Evolutionary conservation across 495 filamentous ascomycete genomes (phyloP).

Genomic region (Neurospora hispaniola): DNA sequence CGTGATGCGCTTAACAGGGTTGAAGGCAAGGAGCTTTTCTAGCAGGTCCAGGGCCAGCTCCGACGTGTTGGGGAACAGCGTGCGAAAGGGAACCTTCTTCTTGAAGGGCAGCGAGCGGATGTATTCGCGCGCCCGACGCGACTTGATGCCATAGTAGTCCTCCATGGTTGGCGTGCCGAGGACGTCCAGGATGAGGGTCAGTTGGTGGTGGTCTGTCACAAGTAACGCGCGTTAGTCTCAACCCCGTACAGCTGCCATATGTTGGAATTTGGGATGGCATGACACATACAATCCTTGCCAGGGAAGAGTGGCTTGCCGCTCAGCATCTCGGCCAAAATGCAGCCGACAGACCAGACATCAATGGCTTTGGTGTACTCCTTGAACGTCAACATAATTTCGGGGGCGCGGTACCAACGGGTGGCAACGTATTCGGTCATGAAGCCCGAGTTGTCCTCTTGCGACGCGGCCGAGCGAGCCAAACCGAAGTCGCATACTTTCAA

Average conservation of each 20-base stretch:
- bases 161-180: conserved; percentile 99
- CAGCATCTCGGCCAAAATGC: conserved; percentile 99
- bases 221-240: not conserved
- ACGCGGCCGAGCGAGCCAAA: conserved; percentile 83
- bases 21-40: conserved; percentile 94
- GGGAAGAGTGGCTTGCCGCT: conserved; percentile 98
- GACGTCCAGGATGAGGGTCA: conserved; percentile 95
- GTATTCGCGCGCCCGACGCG: conserved; percentile 92
- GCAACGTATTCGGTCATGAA: conserved; percentile 99
- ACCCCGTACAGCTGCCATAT: not conserved
- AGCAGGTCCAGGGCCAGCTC: conserved; percentile 87
- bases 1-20: conserved; percentile 95
- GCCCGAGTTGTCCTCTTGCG: conserved; percentile 94
- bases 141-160: conserved; percentile 99
- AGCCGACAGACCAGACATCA: conserved; percentile 98
- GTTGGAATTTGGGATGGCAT: not conserved
- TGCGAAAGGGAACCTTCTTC: conserved; percentile 98
- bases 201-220: conserved; percentile 84
- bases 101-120: conserved; percentile 99
- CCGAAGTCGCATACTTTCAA: conserved; percentile 99
- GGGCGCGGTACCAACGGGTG: conserved; percentile 97
- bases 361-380: conserved; percentile 99
- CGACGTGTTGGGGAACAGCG: conserved; percentile 94
- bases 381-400: conserved; percentile 99
- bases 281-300: conserved; percentile 87